A percentile compares a stretch with the other conserved stretches of the same genome.
Conservation (phyloP, 441 rosid species). For the Brassica hybrid region DNA sequence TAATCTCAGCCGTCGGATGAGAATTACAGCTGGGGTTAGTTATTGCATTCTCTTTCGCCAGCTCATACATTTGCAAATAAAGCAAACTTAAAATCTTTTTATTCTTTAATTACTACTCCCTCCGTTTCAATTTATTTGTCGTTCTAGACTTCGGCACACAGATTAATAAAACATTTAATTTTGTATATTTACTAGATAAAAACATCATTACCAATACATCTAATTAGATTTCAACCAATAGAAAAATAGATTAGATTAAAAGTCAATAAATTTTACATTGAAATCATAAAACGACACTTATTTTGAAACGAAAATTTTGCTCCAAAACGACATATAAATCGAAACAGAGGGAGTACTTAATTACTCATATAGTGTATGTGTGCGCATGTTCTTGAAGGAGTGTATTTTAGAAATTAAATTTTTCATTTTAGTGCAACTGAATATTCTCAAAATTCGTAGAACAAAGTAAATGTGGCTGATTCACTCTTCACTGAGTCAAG, state of each 20-base stretch:
- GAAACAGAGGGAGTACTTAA: too few species aligned
- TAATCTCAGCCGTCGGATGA: conserved; percentile 41
- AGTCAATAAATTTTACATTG: too few species aligned
- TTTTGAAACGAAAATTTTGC: too few species aligned
- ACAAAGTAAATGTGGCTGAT: conserved; percentile 5
- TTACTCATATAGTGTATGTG: conserved; percentile 13
- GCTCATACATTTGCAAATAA: conserved; percentile 37
- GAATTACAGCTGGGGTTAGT: conserved; percentile 28
- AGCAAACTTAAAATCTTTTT: conserved; percentile 18
- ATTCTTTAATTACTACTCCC: conserved; percentile 24
- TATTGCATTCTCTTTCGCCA: conserved; percentile 30
- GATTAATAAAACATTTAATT: too few species aligned
- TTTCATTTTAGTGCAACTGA: background rate
- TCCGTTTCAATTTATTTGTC: too few species aligned
- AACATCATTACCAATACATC: too few species aligned
- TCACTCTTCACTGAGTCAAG: conserved; percentile 31
- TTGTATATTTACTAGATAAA: too few species aligned
- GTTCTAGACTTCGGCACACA: too few species aligned
- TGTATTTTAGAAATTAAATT: background rate
- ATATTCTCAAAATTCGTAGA: background rate
- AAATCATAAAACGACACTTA: too few species aligned
- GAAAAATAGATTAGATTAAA: too few species aligned
- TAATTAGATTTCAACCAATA: too few species aligned
- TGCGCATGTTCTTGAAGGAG: conserved; percentile 22
- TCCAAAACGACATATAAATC: too few species aligned